phyloP scores from a whole-genome alignment of 2,329 filamentous ascomycete genomes.

The Byssochlamys sp. region DNA sequence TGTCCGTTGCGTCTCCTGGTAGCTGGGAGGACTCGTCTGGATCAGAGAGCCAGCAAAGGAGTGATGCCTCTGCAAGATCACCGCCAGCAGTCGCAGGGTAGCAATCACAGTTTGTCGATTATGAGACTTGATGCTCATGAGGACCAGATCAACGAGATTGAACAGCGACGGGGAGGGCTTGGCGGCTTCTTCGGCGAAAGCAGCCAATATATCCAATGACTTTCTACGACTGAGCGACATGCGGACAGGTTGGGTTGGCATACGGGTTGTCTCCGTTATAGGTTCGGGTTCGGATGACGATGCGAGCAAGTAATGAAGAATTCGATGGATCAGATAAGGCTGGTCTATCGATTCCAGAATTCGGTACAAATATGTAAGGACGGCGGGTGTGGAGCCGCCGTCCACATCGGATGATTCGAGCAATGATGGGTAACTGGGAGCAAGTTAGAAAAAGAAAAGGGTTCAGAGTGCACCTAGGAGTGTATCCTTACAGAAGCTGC shows the following conservation, averaged over 20 bases:
- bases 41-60: slow-evolving; percentile 64
- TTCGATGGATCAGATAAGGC: slow-evolving; percentile 85
- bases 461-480: not conserved
- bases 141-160: slow-evolving; percentile 81
- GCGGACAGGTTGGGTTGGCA: slow-evolving; percentile 50
- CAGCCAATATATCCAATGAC: slow-evolving; percentile 75
- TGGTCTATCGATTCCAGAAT: slow-evolving; percentile 88
- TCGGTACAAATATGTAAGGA: slow-evolving; percentile 81
- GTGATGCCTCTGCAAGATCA: slow-evolving; percentile 79
- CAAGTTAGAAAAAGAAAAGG: slow-evolving; percentile 2
- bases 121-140: slow-evolving; percentile 71
- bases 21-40: slow-evolving; percentile 41
- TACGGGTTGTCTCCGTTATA: slow-evolving; percentile 18
- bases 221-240: slow-evolving; percentile 62
- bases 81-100: slow-evolving; percentile 75
- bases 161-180: slow-evolving; percentile 75
- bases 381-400: slow-evolving; percentile 89
- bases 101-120: slow-evolving; percentile 85
- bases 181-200: slow-evolving; percentile 66
- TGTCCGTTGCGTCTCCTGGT: slow-evolving; percentile 21
- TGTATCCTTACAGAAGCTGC: slow-evolving; percentile 64
- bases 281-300: slow-evolving; percentile 47
- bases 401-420: slow-evolving; percentile 95
- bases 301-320: slow-evolving; percentile 82
- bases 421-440: slow-evolving; percentile 73